phyloP scores from a whole-genome alignment of 805 yeast genomes.

The Kregervanrija pseudodelftensis region DNA sequence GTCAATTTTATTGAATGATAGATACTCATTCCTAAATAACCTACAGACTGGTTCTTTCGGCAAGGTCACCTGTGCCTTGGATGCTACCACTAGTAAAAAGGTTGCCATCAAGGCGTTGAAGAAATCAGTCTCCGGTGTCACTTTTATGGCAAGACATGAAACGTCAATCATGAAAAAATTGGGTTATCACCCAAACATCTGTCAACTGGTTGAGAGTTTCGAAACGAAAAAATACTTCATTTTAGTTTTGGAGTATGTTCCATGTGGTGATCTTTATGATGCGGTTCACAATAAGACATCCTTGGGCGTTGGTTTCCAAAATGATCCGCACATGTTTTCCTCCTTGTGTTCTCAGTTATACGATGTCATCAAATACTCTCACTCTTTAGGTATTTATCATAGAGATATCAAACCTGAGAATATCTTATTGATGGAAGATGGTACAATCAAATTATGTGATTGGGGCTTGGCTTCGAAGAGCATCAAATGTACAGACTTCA shows the following conservation, averaged over 20 bases:
- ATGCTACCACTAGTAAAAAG: constrained; percentile 23
- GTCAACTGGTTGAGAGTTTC: constrained; percentile 50
- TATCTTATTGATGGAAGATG: constrained; percentile 43
- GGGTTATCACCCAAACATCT: constrained; percentile 46
- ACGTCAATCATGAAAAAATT: constrained; percentile 34
- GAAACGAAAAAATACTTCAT: constrained; percentile 46
- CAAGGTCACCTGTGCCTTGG: constrained; percentile 46
- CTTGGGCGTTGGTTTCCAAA: constrained; percentile 21
- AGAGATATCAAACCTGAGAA: constrained; percentile 74
- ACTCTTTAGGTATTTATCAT: constrained; percentile 54
- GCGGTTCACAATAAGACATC: constrained; percentile 30
- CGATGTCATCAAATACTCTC: constrained; percentile 48
- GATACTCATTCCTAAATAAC: constrained; percentile 36
- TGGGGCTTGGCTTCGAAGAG: constrained; percentile 59
- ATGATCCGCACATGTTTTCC: constrained; percentile 17
- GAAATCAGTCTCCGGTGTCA: constrained; percentile 35
- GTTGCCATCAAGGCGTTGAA: constrained; percentile 54
- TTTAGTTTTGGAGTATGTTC: constrained; percentile 60
- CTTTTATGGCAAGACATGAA: constrained; percentile 48
- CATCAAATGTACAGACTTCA: constrained; percentile 26
- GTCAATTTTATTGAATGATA: constrained; percentile 26
- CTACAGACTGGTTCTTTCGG: constrained; percentile 60
- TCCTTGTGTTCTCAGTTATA: constrained; percentile 40
- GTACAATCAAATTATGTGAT: constrained; percentile 57
- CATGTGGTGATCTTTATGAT: constrained; percentile 64